Conservation (phyloP, 164 flowering plant genomes). For the Litsea cubeba region DNA sequence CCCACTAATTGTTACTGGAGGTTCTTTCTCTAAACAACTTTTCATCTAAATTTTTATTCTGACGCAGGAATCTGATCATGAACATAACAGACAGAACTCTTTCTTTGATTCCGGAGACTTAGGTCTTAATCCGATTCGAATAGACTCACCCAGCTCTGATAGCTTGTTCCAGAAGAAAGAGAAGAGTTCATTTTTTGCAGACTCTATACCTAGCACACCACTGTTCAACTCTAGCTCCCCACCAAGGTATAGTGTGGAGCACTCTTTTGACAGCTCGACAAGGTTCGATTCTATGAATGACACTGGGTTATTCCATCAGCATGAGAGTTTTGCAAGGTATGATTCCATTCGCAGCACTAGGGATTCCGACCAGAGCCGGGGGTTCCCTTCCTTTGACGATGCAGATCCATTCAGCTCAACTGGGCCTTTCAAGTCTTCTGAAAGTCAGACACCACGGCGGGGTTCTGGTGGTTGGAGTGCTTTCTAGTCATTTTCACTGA, state of each 20-base stretch:
- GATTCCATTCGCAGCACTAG: constrained; percentile 48
- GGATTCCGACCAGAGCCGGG: constrained; percentile 20
- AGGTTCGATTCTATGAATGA: constrained; percentile 61
- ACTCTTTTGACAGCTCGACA: constrained; percentile 55
- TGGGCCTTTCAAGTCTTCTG: constrained; percentile 73
- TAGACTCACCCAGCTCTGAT: constrained; percentile 55
- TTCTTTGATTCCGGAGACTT: constrained; percentile 60
- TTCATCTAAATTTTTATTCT: constrained; percentile 5
- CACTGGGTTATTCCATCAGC: constrained; percentile 33
- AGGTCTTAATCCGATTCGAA: constrained; percentile 50
- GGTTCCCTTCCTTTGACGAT: constrained; percentile 71
- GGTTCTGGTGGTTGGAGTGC: constrained; percentile 56
- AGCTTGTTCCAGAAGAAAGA: constrained; percentile 28
- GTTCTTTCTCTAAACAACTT: background rate
- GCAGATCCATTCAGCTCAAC: constrained; percentile 77
- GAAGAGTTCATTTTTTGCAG: constrained; percentile 52
- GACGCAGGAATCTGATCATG: constrained; percentile 54
- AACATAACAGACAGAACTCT: constrained; percentile 37
- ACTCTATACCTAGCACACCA: constrained; percentile 79
- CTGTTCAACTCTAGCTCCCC: constrained; percentile 55
- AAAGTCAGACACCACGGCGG: constrained; percentile 37
- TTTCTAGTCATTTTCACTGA: constrained; percentile 25
- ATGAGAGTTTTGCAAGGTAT: constrained; percentile 43
- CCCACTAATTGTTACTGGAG: background rate
- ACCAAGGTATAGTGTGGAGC: constrained; percentile 48